Conservation (phyloP, 2,329 filamentous ascomycete species). For the Lachnum nothofagi region DNA sequence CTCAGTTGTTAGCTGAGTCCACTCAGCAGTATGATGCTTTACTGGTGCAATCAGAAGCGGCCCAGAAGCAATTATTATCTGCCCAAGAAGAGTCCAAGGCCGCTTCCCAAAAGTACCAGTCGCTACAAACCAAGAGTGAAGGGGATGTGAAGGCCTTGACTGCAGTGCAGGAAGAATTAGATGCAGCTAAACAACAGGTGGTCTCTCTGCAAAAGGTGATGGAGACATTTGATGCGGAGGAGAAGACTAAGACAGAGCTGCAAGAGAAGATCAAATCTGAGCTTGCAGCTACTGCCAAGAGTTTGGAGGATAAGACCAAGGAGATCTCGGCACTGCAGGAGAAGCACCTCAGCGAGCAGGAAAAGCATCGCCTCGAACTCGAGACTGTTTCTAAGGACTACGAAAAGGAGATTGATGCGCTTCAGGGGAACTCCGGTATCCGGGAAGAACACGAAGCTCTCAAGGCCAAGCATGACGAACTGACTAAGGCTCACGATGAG, state of each 20-base stretch:
- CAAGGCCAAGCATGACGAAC: slow-evolving; percentile 49
- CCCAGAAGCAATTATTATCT: slow-evolving; percentile 36
- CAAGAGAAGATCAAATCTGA: slow-evolving; percentile 28
- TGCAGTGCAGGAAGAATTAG: slow-evolving; percentile 30
- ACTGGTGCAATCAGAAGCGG: slow-evolving; percentile 42
- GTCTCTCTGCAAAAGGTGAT: slow-evolving; percentile 46
- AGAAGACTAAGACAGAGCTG: slow-evolving; percentile 29
- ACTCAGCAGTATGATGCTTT: slow-evolving; percentile 44
- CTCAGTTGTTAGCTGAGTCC: slow-evolving; percentile 18
- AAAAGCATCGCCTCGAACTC: slow-evolving; percentile 54
- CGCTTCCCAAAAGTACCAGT: slow-evolving; percentile 27
- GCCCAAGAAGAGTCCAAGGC: slow-evolving; percentile 34
- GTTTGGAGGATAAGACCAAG: slow-evolving; percentile 30
- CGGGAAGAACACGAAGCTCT: slow-evolving; percentile 60
- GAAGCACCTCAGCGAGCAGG: slow-evolving; percentile 49
- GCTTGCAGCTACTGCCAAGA: slow-evolving; percentile 25
- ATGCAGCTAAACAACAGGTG: slow-evolving; percentile 40
- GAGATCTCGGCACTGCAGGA: slow-evolving; percentile 45
- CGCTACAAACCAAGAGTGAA: slow-evolving; percentile 41
- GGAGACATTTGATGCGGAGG: slow-evolving; percentile 43
- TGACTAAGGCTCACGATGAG: slow-evolving; percentile 15
- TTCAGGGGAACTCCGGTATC: slow-evolving; percentile 58
- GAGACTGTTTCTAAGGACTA: slow-evolving; percentile 56
- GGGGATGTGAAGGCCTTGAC: slow-evolving; percentile 42
- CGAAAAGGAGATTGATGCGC: slow-evolving; percentile 59